phyloP scores from a whole-genome alignment of 2,329 filamentous ascomycete species.

The Cytospora leucostoma region DNA sequence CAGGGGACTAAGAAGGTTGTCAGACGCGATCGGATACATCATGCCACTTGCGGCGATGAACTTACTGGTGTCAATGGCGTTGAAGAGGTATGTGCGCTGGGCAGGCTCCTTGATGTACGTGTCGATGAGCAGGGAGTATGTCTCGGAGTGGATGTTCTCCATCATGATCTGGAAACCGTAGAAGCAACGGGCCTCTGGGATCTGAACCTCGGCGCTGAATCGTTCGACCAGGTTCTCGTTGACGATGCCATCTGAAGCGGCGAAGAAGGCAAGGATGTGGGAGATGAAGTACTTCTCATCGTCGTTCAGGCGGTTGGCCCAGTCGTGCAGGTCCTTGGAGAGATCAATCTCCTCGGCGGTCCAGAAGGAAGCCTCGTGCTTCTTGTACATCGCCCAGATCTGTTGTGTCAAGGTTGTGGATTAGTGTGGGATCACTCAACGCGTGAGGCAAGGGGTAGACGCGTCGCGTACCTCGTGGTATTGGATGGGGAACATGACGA shows the following conservation, averaged over 20 bases:
- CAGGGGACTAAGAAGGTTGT: constrained; percentile 70
- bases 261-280: constrained; percentile 98
- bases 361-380: constrained; percentile 99
- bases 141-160: constrained; percentile 99
- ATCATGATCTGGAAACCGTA: constrained; percentile 99
- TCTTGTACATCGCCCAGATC: constrained; percentile 99
- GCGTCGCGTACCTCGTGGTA: constrained; percentile 86
- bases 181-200: constrained; percentile 98
- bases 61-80: constrained; percentile 96
- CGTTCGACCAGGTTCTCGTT: constrained; percentile 99
- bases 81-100: constrained; percentile 93
- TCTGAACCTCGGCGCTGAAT: constrained; percentile 95
- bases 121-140: constrained; percentile 97
- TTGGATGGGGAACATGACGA: constrained; percentile 98
- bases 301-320: constrained; percentile 96
- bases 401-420: constrained; percentile 43
- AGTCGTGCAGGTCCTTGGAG: constrained; percentile 98
- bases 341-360: constrained; percentile 99
- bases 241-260: constrained; percentile 97
- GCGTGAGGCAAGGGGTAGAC: constrained; percentile 56
- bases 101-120: constrained; percentile 98
- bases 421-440: constrained; percentile 63
- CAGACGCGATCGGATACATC: constrained; percentile 63
- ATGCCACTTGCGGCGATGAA: constrained; percentile 28
- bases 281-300: constrained; percentile 99